Base-by-base conservation (phyloP, 208 protist species). In the Leishmania mexicana region DNA sequence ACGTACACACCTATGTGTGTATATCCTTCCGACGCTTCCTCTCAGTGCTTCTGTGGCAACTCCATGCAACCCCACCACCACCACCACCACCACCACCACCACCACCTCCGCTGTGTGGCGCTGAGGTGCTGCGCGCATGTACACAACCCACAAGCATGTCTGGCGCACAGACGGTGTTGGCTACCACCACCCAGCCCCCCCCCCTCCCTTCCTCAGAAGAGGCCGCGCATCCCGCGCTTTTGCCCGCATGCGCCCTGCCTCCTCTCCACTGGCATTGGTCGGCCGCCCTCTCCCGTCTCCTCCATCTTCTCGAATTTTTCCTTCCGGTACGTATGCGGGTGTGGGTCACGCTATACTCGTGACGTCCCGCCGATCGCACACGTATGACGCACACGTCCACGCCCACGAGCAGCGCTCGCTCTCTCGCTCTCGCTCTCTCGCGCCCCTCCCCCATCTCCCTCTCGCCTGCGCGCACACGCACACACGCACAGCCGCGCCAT, bases 1-100 rank as follows among this genome's bases (percentile, higher is more conserved):
- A 54, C 47, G 35, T 65, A 54, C 45, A 54, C 38, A 62, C 71
- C 7, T 79, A 57, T 79, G 38, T 79, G 57, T 79, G 76, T 80
- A 47, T 80, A 24, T 47, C 2, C 60, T 54, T 68, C 13, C 13
- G 42, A 19, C 51, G 15, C 51, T 19, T 0, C 51, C 51, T 54
- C 51, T 54, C 51, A 13, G 51, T 54, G 51, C 15, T 19, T 13
- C 3, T 54, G 15, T 54, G 51, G 0, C 51, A 54, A 54, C 51
- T 54, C 8, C 51, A 19, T 19, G 51, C 51, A 54, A 2, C 10
- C 51, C 10, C 31, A 35, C 31, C 31, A 35, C 31, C 31, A 35
- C 31, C 31, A 35, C 31, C 31, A 35, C 31, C 31, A 35, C 31
- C 31, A 35, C 31, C 31, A 35, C 31, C 31, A 35, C 31, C 31